Evolutionary conservation across 352 stramenopile genomes (phyloP), one percentile per base, ranked within the genome.

Genomic region (Pythium guiyangense): DNA sequence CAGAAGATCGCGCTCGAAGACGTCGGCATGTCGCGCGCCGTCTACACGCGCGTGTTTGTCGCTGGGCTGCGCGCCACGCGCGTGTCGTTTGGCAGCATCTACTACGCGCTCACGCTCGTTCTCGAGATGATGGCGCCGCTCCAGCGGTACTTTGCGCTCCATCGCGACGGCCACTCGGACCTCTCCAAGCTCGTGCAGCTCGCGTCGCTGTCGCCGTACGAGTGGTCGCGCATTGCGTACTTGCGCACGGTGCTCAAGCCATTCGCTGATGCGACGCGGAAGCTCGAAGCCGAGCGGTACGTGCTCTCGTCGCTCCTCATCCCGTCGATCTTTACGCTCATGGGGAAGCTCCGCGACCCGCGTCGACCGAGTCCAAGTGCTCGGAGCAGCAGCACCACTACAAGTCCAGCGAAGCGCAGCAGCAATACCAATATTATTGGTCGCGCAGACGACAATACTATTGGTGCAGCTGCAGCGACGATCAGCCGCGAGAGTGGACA

Each of bases 151-250:
- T 88, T 88, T 52, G 58, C 67, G n/a, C 15, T 82, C 17, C 77
- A 90, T 63, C 79, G 82, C 29, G 67, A 86, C 27, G 65, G 67
- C 12, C 53, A 66, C 11, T 84, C 76, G 1, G 80, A 90, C 44
- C 73, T 86, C 31, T 86, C 80, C 27, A 90, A 90, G 55, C 60
- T 90, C 8, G 70, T 88, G 26, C 80, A 90, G 54, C 57, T 90
- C 11, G 71, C 74, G 4, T 75, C 70, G 6, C 64, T 90, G n/a
- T 88, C 81, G 31, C 57, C 62, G 20, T 88, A 87, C 54, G 81
- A 91, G 35, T 91, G 81, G 81, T 78, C 77, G 26, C 75, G 77
- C 12, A 74, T 86, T 22, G 68, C 63, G 10, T 83, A 84, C 53
- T 59, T 91, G 26, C 72, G 72, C 29, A 71, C 77, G 15, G 70